Base-by-base conservation (phyloP, 2,329 filamentous ascomycete species). In the Ceratocystiopsis minuta region DNA sequence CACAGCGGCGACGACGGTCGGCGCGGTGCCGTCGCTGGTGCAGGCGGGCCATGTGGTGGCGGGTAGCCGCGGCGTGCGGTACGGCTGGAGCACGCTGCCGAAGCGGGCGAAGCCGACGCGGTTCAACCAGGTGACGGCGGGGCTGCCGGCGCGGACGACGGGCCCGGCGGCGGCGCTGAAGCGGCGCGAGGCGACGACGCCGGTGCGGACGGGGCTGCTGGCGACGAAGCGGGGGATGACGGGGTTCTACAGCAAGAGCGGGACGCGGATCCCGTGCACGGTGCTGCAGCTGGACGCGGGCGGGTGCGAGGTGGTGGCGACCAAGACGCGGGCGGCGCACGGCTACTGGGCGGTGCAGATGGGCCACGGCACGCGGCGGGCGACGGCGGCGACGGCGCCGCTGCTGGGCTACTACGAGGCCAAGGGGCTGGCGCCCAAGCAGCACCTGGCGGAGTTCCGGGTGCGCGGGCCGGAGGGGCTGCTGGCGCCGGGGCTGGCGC, bases 181-280 rank as follows among this genome's bases (percentile, higher is more conserved):
- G 59, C 70, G 75, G 38, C 69, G 66, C 51, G 69, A 66, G 50
- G 64, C 63, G 49, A 74, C 72, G 15, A 72, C 74, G 14, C 75
- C 75, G 1, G 53, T 76, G 36, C 80, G 90, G 24, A 78, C 86
- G 2, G 90, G 90, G 28, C 78, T 84, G 10, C 69, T 98, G 38
- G 86, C 81, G 13, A 70, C 78, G 57, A 98, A 98, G 65, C 88
- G 87, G 64, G 90, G 90, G 60, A 96, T 98, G 83, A 93, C 86
- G 36, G 87, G 81, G 46, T 63, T 95, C 49, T 96, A 81, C 68
- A 78, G 86, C 55, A 73, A 77, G 52, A 81, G 82, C 20, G 81
- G 83, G 51, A 72, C 71, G 49, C 78, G 88, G 49, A 80, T 78
- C 45, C 71, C 87, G 16, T 94, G 86, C 66, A 98, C 90, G 14